Percentiles rank a stretch among this genome's conserved stretches.
These are phyloP conservation scores for Fragilariopsis cylindrus DNA, from an alignment of 108 stramenopile species.

Conservation along the genomic window DNA sequence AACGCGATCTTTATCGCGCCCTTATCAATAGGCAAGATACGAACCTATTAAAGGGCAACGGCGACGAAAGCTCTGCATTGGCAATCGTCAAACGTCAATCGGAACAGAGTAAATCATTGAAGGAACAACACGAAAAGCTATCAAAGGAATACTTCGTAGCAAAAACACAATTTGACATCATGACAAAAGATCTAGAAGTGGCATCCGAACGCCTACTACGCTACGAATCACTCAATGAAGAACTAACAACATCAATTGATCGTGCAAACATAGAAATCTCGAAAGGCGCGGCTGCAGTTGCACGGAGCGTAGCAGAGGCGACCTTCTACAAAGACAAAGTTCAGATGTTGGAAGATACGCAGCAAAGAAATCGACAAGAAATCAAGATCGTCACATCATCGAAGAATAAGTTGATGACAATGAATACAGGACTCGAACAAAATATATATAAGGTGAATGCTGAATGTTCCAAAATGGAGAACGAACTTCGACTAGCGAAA, in stretches of 20 bases:
- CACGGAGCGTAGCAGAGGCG: constrained; percentile 62
- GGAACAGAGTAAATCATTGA: constrained; percentile 50
- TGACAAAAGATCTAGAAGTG: constrained; percentile 54
- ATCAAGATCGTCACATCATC: constrained; percentile 36
- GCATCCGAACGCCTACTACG: constrained; percentile 61
- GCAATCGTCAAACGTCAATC: constrained; percentile 47
- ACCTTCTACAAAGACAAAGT: constrained; percentile 60
- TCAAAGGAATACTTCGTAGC: constrained; percentile 54
- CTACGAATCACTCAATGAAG: constrained; percentile 55
- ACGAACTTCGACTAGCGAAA: constrained; percentile 47
- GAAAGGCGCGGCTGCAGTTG: constrained; percentile 54
- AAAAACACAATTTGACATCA: constrained; percentile 42
- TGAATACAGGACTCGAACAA: constrained; percentile 56
- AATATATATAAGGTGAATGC: constrained; percentile 53
- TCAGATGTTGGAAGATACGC: constrained; percentile 54
- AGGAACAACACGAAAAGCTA: constrained; percentile 49
- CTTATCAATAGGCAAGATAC: constrained; percentile 66
- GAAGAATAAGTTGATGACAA: constrained; percentile 52
- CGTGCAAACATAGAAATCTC: constrained; percentile 51
- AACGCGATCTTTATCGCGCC: constrained; percentile 85
- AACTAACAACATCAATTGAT: constrained; percentile 62
- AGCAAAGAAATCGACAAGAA: constrained; percentile 57
- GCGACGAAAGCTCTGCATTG: constrained; percentile 42
- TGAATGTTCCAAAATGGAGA: constrained; percentile 49
- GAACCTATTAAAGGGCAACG: constrained; percentile 28